Base-by-base conservation (phyloP, 768 basidiomycete species). In the Pisolithus microcarpus region DNA sequence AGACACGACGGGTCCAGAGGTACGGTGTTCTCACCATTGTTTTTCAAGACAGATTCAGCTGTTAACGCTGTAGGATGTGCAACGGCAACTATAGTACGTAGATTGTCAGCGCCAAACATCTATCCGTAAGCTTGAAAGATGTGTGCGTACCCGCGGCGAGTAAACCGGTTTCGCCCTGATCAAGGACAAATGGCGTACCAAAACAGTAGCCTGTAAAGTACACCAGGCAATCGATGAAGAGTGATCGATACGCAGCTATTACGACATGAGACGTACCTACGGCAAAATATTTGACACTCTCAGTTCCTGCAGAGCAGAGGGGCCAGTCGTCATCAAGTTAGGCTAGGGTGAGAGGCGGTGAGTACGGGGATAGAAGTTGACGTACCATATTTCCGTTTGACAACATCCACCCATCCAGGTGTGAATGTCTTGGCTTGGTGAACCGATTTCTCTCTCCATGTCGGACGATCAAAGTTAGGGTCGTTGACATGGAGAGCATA, bases 21-120 rank as follows among this genome's bases (percentile, higher is more conserved):
- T 44, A 21, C 34, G 16, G 1, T 15, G 10, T 3, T 15, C 76
- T 46, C 50, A 79, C 82, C 72, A 15, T 72, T 76, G 15, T 77
- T 53, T 2, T 74, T 73, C 45, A 61, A 60, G 60, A 84, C 75
- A 28, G 79, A 68, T 5, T 73, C 70, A 52, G 74, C 73, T 28
- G 70, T 75, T 38, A 83, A 55, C 50, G 65, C 64, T 0, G 76
- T 71, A 0, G 83, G 82, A 58, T 83, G 81, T 4, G 74, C 79
- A 38, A 83, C 75, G 2, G 80, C 80, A 24, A 69, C 79, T 81
- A 46, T 15, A 34, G 34, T 21, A 16, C 16, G 28, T 50, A 18
- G 5, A 1, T 2, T 24, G 28, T 10, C 16, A 21, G 37, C 11
- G 28, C 1, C n/a, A 1, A 2, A 19, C 21, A 36, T 23, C 13